These are phyloP conservation scores for Gracilaria gracilis DNA, from an alignment of 23 red algal genomes.

Conservation along the genomic window DNA sequence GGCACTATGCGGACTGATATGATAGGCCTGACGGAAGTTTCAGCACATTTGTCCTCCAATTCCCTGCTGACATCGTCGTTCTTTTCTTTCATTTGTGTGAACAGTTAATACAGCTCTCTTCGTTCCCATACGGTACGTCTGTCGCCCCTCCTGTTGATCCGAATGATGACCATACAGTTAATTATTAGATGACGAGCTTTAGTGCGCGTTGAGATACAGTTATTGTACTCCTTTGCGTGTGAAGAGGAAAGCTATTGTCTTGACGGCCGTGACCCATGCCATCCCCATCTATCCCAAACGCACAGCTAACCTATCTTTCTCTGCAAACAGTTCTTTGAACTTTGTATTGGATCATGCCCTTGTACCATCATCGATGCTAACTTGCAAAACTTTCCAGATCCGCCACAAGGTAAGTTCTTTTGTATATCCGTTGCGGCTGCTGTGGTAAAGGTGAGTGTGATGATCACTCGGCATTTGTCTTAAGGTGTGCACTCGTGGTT, in stretches of 20 bases:
- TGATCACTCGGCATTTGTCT: slow-evolving; percentile 36
- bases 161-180: slow-evolving; percentile 16
- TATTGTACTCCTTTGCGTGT: slow-evolving; percentile 15
- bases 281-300: background rate
- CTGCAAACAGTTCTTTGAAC: background rate
- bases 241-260: slow-evolving; percentile 40
- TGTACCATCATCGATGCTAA: background rate
- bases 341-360: no score
- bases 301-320: background rate
- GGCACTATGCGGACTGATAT: slow-evolving; percentile 36
- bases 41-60: background rate
- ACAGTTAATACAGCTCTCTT: background rate
- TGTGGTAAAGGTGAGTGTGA: background rate
- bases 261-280: background rate
- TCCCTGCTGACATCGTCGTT: background rate
- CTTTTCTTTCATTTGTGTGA: background rate
- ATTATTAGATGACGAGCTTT: slow-evolving; percentile 47
- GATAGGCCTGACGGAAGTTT: slow-evolving; percentile 38
- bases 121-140: background rate
- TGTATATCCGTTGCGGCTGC: background rate
- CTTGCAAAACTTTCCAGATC: background rate
- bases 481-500: slow-evolving; percentile 21
- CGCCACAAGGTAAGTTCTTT: background rate
- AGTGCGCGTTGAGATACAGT: slow-evolving; percentile 20
- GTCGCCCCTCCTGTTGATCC: background rate